A percentile compares a stretch with the other conserved stretches of the same genome.
Conservation (phyloP, 768 basidiomycete genomes). For the Tremella fuciformis region DNA sequence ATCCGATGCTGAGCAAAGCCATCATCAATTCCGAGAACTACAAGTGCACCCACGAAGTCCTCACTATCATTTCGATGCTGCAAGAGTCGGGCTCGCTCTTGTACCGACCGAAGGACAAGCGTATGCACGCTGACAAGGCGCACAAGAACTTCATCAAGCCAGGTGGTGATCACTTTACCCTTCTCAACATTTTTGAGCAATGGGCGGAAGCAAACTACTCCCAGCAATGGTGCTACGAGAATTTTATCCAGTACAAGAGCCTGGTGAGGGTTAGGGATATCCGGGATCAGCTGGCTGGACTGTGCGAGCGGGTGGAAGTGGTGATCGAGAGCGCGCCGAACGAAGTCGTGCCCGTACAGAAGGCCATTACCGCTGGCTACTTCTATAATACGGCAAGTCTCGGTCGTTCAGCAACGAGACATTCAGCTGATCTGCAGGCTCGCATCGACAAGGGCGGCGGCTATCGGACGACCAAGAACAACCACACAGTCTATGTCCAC, state of each 20-base stretch:
- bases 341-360: conserved; percentile 89
- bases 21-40: conserved; percentile 95
- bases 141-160: conserved; percentile 93
- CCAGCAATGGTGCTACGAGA: conserved; percentile 62
- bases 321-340: conserved; percentile 83
- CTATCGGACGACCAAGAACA: conserved; percentile 92
- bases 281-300: conserved; percentile 79
- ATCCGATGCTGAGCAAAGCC: conserved; percentile 93
- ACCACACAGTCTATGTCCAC: conserved; percentile 94
- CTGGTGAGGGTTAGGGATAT: conserved; percentile 92
- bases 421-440: conserved; percentile 58
- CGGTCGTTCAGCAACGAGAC: not conserved
- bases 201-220: conserved; percentile 98
- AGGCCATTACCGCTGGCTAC: conserved; percentile 90
- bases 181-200: conserved; percentile 97
- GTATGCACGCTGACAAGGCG: conserved; percentile 93
- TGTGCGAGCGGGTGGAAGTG: conserved; percentile 96
- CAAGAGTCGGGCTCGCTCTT: conserved; percentile 92
- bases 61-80: conserved; percentile 96
- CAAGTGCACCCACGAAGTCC: conserved; percentile 91
- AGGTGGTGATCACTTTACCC: conserved; percentile 95
- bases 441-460: conserved; percentile 93
- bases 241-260: conserved; percentile 89
- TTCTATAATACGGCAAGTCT: conserved; percentile 83
- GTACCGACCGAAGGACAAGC: conserved; percentile 98